Base-by-base conservation (phyloP, 805 yeast species). In the Spathaspora arborariae region DNA sequence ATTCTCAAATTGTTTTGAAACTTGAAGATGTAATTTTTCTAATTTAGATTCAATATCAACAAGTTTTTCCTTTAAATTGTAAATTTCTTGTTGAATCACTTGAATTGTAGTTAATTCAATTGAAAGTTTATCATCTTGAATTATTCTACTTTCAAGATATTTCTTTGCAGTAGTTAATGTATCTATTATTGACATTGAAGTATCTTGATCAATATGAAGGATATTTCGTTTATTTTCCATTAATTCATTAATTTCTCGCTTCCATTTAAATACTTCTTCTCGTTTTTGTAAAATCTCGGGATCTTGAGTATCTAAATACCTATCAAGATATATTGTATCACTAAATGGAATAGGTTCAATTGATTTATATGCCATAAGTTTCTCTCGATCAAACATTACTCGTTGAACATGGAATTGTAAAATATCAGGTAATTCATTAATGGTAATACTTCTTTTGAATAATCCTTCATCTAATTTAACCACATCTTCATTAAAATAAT, bases 381-480 rank as follows among this genome's bases (percentile, higher is more conserved):
- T 67, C 45, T 74, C 84, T 39, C 90, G 75, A 59, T 94, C 97
- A 62, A 84, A 94, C 61, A 88, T 88, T 1, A 94, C 98, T 59
- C 99, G 76, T 65, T 91, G 98, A 6, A 94, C 87, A 60, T 94
- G 99, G 42, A 94, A 80, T 62, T 94, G 99, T 42, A 94, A 64
- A 43, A 94, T 79, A 5, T 83, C 82, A 0, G 99, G 99, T 18
- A 89, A 67, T 46, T 80, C 75, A 8, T 80, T 74, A 3, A 92
- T 78, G 0, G 91, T 80, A 41, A 91, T 77, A 0, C 86, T 78
- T 60, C 95, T 80, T 54, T 82, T 81, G 4, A 86, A 92, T 20
- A 76, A 73, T 1, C 90, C 96, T 51, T 84, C 85, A 36, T 81
- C 88, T 54, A 88, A 67, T 1, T 74, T 76, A 10, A 90, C 74